These are phyloP conservation scores for Moesziomyces antarcticus DNA, from an alignment of 1,284 basidiomycete species.

Conservation along the genomic window DNA sequence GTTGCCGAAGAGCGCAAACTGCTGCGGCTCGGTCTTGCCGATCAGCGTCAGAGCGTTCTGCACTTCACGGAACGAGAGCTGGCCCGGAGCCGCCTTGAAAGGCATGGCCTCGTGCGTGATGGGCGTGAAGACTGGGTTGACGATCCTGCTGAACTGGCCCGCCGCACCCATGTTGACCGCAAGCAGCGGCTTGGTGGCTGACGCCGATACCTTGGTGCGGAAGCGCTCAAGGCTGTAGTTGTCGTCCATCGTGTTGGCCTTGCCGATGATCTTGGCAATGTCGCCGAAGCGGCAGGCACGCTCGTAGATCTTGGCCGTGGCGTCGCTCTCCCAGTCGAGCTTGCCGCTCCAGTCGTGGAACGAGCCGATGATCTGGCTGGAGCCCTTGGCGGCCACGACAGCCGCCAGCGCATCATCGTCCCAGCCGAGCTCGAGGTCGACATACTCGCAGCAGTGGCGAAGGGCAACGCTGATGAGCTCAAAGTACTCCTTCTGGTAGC, in stretches of 20 bases:
- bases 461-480: constrained; percentile 83
- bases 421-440: constrained; percentile 89
- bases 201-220: constrained; percentile 70
- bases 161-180: constrained; percentile 92
- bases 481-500: constrained; percentile 78
- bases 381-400: constrained; percentile 76
- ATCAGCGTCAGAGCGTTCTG: constrained; percentile 82
- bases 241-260: constrained; percentile 79
- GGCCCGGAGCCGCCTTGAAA: constrained; percentile 84
- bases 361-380: constrained; percentile 85
- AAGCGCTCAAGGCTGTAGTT: constrained; percentile 85
- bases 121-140: constrained; percentile 87
- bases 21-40: constrained; percentile 78
- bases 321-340: constrained; percentile 81
- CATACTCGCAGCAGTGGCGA: constrained; percentile 86
- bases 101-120: constrained; percentile 89
- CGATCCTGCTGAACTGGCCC: constrained; percentile 83
- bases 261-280: constrained; percentile 91
- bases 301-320: constrained; percentile 71
- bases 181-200: constrained; percentile 75
- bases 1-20: constrained; percentile 87
- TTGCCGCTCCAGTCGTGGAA: constrained; percentile 93
- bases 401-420: constrained; percentile 75
- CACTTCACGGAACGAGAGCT: constrained; percentile 87
- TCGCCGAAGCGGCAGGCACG: constrained; percentile 73